A percentile compares a stretch with the other conserved stretches of the same genome.
These are phyloP conservation scores for Fusarium coicis DNA, from an alignment of 2,329 filamentous ascomycete species.

Conservation along the genomic window DNA sequence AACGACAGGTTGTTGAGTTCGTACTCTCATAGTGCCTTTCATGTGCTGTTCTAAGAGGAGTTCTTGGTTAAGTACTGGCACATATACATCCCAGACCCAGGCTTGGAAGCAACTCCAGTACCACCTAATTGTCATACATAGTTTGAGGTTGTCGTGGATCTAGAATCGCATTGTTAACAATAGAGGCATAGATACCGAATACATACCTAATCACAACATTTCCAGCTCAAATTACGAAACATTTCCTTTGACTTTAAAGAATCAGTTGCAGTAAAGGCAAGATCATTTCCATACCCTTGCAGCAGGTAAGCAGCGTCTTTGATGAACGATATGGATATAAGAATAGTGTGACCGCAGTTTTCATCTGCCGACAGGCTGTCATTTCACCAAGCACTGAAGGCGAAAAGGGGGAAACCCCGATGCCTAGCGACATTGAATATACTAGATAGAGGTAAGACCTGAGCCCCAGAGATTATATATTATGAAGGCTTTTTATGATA, in stretches of 20 bases:
- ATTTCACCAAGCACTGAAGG: not conserved
- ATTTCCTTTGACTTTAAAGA: not conserved
- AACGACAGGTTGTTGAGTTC: not conserved
- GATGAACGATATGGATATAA: not conserved
- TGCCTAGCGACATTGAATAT: not conserved
- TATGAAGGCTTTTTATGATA: too few species aligned
- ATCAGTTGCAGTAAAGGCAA: not conserved
- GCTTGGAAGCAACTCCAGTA: constrained; percentile 1
- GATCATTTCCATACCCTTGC: not conserved
- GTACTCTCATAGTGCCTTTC: not conserved
- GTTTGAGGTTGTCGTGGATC: not conserved
- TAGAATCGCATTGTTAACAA: not conserved
- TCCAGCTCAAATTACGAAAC: not conserved
- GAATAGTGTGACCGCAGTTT: not conserved
- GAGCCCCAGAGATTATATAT: not conserved
- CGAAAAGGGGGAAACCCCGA: too few species aligned
- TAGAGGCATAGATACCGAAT: not conserved
- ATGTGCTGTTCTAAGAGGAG: not conserved
- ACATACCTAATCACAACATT: not conserved
- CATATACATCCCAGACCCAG: constrained; percentile 7
- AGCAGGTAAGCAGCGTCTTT: not conserved
- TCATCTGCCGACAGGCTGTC: not conserved
- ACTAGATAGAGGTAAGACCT: not conserved
- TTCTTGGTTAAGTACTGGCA: not conserved
- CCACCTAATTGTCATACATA: not conserved